These are phyloP conservation scores for Trichophyton schoenleinii DNA, from an alignment of 2,329 filamentous ascomycete species.

Conservation along the genomic window DNA sequence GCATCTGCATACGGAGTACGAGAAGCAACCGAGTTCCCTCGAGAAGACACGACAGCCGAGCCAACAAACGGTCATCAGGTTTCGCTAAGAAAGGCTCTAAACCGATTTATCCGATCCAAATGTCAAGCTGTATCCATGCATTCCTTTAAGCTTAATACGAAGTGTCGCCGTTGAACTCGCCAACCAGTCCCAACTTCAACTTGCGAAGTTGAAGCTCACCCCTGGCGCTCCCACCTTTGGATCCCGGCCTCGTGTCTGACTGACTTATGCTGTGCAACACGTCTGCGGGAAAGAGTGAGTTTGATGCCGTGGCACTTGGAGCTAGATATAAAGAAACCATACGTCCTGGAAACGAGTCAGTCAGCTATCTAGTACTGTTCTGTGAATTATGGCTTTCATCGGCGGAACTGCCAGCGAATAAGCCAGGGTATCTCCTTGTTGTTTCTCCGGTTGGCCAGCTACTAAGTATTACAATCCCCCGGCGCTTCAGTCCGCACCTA, in stretches of 20 bases:
- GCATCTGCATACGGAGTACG: not conserved
- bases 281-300: not conserved
- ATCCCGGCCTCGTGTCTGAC: not conserved
- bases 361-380: not conserved
- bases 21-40: not conserved
- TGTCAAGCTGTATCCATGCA: not conserved
- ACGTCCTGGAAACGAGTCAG: not conserved
- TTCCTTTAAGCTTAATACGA: not conserved
- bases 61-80: not conserved
- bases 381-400: not conserved
- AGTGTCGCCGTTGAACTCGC: not conserved
- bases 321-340: not conserved
- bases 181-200: not conserved
- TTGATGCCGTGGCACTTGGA: not conserved
- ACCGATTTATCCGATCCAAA: not conserved
- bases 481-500: not conserved
- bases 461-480: not conserved
- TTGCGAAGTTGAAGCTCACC: not conserved
- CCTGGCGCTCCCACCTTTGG: not conserved
- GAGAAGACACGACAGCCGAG: not conserved
- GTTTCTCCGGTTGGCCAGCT: not conserved
- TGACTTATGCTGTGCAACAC: not conserved
- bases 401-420: not conserved
- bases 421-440: not conserved
- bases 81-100: not conserved